Base-by-base conservation (phyloP, 768 basidiomycete genomes). In the Collybiopsis confluens region DNA sequence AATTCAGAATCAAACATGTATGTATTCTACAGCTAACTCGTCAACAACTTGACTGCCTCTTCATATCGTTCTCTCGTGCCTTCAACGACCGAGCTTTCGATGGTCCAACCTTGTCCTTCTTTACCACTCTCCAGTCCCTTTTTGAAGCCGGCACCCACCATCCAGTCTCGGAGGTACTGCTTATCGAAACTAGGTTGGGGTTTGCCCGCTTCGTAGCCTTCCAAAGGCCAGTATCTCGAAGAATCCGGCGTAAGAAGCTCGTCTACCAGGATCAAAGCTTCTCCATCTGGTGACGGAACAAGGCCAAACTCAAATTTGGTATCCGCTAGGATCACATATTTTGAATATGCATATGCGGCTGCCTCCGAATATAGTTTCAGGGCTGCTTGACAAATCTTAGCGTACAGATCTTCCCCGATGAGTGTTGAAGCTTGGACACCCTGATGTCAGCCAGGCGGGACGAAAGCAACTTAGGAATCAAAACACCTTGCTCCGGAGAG, bases 241-340 rank as follows among this genome's bases (percentile, higher is more conserved):
- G 94, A 98, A 68, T 99, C 97, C 18, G 96, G 95, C 0, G 97
- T 98, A 50, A 99, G 80, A n/a, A 90, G 81, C 65, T 99, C 97
- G 68, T 99, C 97, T 59, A 98, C 86, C 45, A 98, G 80, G 57
- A 96, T 90, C 21, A 98, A 75, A 23, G 81, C 69, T 56, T 68
- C 62, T 33, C 59, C 59, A 16, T 59, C 53, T 53, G 64, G 54
- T 7, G 72, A 68, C 2, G 73, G 74, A 45, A 93, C 63, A 41
- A 98, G 80, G 4, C 97, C 97, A 64, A 99, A 99, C 72, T 98
- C 97, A 68, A 98, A 98, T 68, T 99, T 99, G 37, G 95, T 98
- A 69, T 99, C 96, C 21, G 94, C 97, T 41, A 99, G 85, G 62
- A 98, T 97, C 54, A 98, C 76, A 16, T 92, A 95, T 4, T 83